Base-by-base conservation (phyloP, 2,329 filamentous ascomycete genomes). In the Tolypocladium inflatum region DNA sequence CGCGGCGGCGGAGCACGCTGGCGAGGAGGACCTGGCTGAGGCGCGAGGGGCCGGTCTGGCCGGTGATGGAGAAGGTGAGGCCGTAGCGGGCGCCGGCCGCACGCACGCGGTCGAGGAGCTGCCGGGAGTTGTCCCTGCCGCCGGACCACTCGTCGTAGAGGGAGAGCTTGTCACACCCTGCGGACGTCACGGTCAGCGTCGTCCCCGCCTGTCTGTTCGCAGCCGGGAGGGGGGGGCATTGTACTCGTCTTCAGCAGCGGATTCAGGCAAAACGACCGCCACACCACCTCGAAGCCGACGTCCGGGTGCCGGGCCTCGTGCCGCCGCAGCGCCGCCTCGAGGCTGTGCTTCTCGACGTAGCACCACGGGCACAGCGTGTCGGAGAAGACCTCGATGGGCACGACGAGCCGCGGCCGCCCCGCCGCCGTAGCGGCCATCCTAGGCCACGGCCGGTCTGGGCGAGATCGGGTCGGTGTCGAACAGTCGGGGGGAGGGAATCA, bases 351-450 rank as follows among this genome's bases (percentile, higher is more conserved):
- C 58, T 75, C 74, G 59, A 82, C 70, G 63, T 79, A 82, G 63
- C 77, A 80, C 71, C 78, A 81, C 4, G 79, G 78, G 59, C 80
- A 83, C 42, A 79, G 69, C 8, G 78, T 72, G 65, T 82, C 80
- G 42, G 76, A 69, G 62, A 80, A 77, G 52, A 80, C 68, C 54
- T 80, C 76, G 59, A 82, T 74, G 43, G 59, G 60, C 2, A 60
- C 39, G 35, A 59, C 33, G 19, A 58, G 13, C 62, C 53, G 48
- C 26, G 30, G 45, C 45, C 17, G 45, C 45, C 4, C 9, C 23
- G n/a, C 26, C 23, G 23, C 30, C 35, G 9, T 19, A 23, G 39
- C 53, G 21, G 42, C 33, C 48, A 35, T 51, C 33, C 9, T 43
- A 30, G 48, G 30, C 4, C 11, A 19, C 30, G 30, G 19, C 30